Conservation (phyloP, 106 monocot species). For the Platanthera guangdongensis region DNA sequence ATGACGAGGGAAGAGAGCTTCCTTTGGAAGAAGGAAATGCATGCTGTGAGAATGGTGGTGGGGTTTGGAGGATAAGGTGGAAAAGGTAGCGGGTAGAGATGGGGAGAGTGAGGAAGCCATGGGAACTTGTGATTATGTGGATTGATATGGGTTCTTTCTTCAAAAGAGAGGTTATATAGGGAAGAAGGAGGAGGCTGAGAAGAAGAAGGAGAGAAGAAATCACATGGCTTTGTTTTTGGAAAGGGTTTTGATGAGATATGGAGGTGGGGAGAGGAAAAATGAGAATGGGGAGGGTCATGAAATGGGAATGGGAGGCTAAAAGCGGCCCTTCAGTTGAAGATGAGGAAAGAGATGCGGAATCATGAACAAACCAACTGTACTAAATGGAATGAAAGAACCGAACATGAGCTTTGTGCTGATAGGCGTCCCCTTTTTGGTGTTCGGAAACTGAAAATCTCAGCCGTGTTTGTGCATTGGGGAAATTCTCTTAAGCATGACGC, state of each 20-base stretch:
- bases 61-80: slow-evolving; percentile 17
- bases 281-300: neutral
- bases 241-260: neutral
- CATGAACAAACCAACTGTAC: neutral
- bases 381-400: no score
- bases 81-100: slow-evolving; percentile 11
- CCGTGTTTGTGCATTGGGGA: no score
- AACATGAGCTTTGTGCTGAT: no score
- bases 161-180: neutral
- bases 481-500: no score
- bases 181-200: neutral
- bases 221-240: neutral
- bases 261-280: neutral
- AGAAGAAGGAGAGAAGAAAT: neutral
- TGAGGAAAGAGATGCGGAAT: neutral
- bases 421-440: no score
- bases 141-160: neutral
- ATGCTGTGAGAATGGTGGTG: neutral
- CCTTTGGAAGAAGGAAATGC: slow-evolving; percentile 15
- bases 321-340: neutral
- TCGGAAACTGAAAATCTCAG: no score
- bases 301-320: neutral
- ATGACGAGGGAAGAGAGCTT: slow-evolving; percentile 22
- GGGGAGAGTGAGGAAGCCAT: slow-evolving; percentile 35
- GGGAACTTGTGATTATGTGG: neutral